Evolutionary conservation across 2,329 filamentous ascomycete species (phyloP), one percentile per base, ranked within the genome.

Genomic region (Epichloe brachyelytri): DNA sequence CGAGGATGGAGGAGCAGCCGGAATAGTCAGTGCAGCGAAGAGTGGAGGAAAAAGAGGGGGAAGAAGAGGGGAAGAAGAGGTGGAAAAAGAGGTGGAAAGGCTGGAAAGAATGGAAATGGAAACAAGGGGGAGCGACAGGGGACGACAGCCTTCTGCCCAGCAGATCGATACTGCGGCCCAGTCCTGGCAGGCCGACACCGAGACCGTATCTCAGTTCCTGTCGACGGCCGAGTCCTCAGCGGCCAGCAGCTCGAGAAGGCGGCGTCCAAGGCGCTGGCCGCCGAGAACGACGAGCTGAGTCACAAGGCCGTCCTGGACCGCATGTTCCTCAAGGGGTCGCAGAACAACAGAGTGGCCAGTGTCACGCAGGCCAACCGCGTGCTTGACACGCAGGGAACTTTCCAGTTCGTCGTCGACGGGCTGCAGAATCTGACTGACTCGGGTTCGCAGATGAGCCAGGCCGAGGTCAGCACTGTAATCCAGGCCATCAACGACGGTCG

Each of bases 291-390:
- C 47, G 54, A 57, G 46, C 51, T 56, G 11, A 47, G 10, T 6
- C 54, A 57, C 15, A 57, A 57, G 50, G 54, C 52, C 8, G 53
- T 56, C 20, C 51, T 57, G 10, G 55, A 57, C 15, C 36, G 39
- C 11, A 17, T 48, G 20, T 54, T 55, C 26, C 43, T 50, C 20
- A 34, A 40, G 14, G 38, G 45, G 15, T 15, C 33, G 12, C 22
- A 15, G 11, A 12, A 38, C 33, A 34, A 38, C 43, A 19, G 43
- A 8, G 51, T 51, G 38, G 33, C 43, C 15, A 12, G 20, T 10
- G 51, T 57, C 26, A 43, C 34, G 5, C 22, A 48, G 4, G 55
- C 55, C 5, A 38, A 57, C 48, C 26, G 50, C 12, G 47, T 50
- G 19, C 49, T 57, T 20, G 51, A 22, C 15, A 50, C 22, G 2